Evolutionary conservation across 305 asterid genomes (phyloP).

Genomic region (Fraxinus dipetala): DNA sequence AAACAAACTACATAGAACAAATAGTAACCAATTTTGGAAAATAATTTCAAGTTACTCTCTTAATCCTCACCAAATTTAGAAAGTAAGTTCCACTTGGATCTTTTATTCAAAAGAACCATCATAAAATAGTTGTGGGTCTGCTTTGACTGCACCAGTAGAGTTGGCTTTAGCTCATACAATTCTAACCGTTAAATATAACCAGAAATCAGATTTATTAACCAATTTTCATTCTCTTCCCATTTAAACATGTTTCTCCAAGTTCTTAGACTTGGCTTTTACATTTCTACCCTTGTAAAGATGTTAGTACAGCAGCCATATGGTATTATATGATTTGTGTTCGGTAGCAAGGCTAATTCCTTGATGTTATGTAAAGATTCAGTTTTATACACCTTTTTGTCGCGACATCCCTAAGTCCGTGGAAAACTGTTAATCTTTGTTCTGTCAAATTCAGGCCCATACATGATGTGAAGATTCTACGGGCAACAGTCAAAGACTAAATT

Average conservation of each 20-base stretch:
- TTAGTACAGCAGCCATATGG: neutral
- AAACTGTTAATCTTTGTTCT: slow-evolving; percentile 14
- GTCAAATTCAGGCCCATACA: slow-evolving; percentile 70
- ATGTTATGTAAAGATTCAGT: slow-evolving; percentile 1
- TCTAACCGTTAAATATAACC: neutral
- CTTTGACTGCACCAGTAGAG: neutral
- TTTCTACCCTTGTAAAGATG: neutral
- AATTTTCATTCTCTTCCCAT: neutral
- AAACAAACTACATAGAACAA: neutral
- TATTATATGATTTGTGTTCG: slow-evolving; percentile 1
- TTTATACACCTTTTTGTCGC: neutral
- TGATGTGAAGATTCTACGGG: slow-evolving; percentile 86
- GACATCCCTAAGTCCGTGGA: neutral
- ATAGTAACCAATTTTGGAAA: neutral
- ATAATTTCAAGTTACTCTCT: neutral
- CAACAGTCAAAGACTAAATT: slow-evolving; percentile 53
- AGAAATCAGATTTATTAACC: neutral
- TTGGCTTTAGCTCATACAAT: neutral
- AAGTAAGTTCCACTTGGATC: neutral
- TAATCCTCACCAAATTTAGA: neutral
- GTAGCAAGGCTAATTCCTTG: neutral
- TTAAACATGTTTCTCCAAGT: neutral
- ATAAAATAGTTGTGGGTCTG: neutral
- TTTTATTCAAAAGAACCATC: neutral
- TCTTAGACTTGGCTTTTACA: neutral